These are phyloP conservation scores for Diophrys sp. DNA, from an alignment of 73 alveolate genomes.

Conservation along the genomic window DNA sequence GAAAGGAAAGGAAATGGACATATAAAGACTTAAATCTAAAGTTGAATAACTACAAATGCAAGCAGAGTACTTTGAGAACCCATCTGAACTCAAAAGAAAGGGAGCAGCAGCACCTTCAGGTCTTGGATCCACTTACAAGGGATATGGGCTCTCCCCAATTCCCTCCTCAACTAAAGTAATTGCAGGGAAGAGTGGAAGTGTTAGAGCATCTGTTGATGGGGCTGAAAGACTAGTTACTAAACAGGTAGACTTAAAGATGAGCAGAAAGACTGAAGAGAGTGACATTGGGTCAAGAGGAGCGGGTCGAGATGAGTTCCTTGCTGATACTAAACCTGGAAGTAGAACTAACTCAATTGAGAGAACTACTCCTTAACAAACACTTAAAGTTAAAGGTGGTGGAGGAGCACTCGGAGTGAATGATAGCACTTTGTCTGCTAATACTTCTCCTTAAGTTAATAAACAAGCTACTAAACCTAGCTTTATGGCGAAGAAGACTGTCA, in stretches of 20 bases:
- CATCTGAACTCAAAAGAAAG: background rate
- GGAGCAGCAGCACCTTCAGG: background rate
- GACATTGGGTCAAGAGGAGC: too few species aligned
- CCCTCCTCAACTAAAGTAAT: background rate
- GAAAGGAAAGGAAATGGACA: conserved; percentile 23
- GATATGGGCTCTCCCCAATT: background rate
- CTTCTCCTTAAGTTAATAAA: background rate
- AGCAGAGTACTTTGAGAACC: background rate
- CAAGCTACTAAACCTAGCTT: conserved; percentile 1
- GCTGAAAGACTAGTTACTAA: background rate
- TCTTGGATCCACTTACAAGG: background rate
- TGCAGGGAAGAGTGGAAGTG: background rate
- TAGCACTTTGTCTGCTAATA: background rate
- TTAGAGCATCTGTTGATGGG: background rate
- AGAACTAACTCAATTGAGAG: background rate
- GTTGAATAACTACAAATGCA: conserved; percentile 3
- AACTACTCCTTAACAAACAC: background rate
- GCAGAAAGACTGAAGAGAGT: background rate
- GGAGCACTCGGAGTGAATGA: background rate
- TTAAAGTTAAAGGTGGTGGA: background rate
- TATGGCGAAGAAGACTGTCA: too few species aligned
- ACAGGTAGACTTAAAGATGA: background rate
- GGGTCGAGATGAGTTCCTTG: too few species aligned
- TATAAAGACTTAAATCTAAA: conserved; percentile 12
- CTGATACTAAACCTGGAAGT: background rate